phyloP scores from a whole-genome alignment of 2,329 filamentous ascomycete genomes.

The Diaporthe capsici region DNA sequence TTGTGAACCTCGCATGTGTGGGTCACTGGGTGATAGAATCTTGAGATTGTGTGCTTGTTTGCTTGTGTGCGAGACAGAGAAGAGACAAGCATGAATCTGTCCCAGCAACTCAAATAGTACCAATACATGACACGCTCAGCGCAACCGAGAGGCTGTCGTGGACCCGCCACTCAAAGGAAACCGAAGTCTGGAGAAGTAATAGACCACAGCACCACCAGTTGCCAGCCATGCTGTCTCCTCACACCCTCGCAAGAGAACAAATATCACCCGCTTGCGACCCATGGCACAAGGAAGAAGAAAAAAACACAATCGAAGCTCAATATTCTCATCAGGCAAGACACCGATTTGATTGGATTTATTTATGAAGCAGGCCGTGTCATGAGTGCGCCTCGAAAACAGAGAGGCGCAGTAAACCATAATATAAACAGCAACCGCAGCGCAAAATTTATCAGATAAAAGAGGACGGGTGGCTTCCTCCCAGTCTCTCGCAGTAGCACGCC shows the following conservation, averaged over 20 bases:
- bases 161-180: not conserved
- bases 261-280: not conserved
- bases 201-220: not conserved
- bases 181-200: not conserved
- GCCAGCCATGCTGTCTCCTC: not conserved
- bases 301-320: not conserved
- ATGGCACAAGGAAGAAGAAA: too few species aligned
- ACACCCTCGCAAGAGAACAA: not conserved
- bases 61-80: not conserved
- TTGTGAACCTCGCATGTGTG: not conserved
- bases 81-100: not conserved
- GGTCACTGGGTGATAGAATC: not conserved
- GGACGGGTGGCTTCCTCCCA: not conserved
- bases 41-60: not conserved
- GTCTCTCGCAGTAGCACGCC: conserved; percentile 1
- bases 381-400: not conserved
- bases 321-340: not conserved
- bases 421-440: conserved; percentile 3
- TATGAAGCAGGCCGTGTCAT: conserved; percentile 32
- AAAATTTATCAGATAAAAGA: not conserved
- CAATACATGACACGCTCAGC: not conserved
- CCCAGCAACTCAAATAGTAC: not conserved
- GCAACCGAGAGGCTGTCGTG: not conserved
- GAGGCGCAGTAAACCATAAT: conserved; percentile 1
- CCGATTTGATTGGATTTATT: conserved; percentile 4